phyloP scores from a whole-genome alignment of 768 basidiomycete genomes.

The Boletus subcaerulescens region DNA sequence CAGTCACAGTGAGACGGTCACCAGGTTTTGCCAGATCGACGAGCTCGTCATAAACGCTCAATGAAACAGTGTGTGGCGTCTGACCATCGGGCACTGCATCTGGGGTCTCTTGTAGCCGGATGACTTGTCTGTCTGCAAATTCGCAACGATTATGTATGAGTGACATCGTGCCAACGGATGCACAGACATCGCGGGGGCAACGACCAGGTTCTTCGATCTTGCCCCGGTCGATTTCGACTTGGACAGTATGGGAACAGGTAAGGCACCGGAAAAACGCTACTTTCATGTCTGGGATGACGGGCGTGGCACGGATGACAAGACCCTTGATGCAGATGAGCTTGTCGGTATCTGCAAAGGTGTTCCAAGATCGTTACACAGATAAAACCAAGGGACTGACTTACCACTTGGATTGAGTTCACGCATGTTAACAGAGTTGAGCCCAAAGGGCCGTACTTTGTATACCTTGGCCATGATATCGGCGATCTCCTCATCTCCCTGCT shows the following conservation, averaged over 20 bases:
- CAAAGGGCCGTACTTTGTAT: slow-evolving; percentile 93
- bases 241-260: slow-evolving; percentile 94
- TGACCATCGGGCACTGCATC: slow-evolving; percentile 98
- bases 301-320: slow-evolving; percentile 94
- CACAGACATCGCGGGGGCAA: slow-evolving; percentile 93
- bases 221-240: slow-evolving; percentile 96
- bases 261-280: slow-evolving; percentile 97
- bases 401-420: slow-evolving; percentile 91
- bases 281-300: slow-evolving; percentile 99
- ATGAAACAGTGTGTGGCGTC: slow-evolving; percentile 94
- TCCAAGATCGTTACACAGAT: neutral
- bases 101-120: slow-evolving; percentile 94
- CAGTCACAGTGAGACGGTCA: slow-evolving; percentile 85
- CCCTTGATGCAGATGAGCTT: slow-evolving; percentile 96
- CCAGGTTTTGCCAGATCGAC: slow-evolving; percentile 97
- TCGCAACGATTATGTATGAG: slow-evolving; percentile 97
- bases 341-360: slow-evolving; percentile 75
- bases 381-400: slow-evolving; percentile 30
- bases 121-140: slow-evolving; percentile 93
- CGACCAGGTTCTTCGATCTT: slow-evolving; percentile 90
- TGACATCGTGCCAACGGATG: slow-evolving; percentile 83
- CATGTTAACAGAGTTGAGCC: slow-evolving; percentile 85
- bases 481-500: slow-evolving; percentile 80
- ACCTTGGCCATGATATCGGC: slow-evolving; percentile 81
- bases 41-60: slow-evolving; percentile 98